Base-by-base conservation (phyloP, 2,329 filamentous ascomycete species). In the Sporothrix protearum region DNA sequence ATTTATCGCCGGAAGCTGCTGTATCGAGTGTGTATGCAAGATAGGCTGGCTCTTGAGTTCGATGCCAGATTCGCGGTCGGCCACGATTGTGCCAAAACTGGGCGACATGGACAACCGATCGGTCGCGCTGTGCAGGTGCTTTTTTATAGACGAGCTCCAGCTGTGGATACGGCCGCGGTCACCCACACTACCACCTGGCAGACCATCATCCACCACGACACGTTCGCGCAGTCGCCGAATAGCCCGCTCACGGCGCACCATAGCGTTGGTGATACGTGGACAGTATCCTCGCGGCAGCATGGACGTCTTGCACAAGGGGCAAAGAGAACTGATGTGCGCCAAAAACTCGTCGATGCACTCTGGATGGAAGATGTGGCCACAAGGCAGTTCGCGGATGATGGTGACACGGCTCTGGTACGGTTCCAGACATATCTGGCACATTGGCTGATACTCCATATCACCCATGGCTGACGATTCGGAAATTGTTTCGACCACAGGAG, bases 281-380 rank as follows among this genome's bases (percentile, higher is more conserved):
- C 88, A 89, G 76, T 88, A 88, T 0, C 92, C 82, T 76, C 79
- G 77, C 7, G 94, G 94, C 0, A 97, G 82, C 77, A 94, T 92
- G 67, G 88, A 92, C 73, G 90, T 88, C 79, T 97, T 97, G 84
- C 96, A 99, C 76, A 97, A 84, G 0, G 96, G 95, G 77, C 96
- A 99, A 1, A 97, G 85, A 22, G 92, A 96, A 78, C 92, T 96
- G 78, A 91, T 91, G 70, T 89, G 85, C 57, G 86, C 85, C 14
- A 98, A 84, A 76, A 96, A 97, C 28, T 90, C 87, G 77, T 98
- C 94, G 74, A 98, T 94, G 77, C 96, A 99, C 75, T 92, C 91
- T 0, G 92, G 91, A 75, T 99, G 95, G 80, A 94, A 99, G 71
- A 98, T 95, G 79, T 99, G 96, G 0, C 91, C 89, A 76, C 96